Evolutionary conservation across 2,329 filamentous ascomycete species (phyloP).

Genomic region (Fusarium coicis): DNA sequence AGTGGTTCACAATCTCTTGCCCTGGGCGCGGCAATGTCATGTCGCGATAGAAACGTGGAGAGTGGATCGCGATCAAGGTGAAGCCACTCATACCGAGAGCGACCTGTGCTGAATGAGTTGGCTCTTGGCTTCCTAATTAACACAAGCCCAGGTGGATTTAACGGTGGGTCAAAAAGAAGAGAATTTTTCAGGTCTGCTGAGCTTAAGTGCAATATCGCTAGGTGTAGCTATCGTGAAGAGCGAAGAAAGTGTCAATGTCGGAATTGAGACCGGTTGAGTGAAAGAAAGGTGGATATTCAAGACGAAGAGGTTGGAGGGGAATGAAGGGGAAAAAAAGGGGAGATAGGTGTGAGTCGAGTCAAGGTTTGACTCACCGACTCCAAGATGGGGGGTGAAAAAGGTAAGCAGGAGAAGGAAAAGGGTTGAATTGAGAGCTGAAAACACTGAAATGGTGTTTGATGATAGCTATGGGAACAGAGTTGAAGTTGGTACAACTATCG

Average conservation of each 20-base stretch:
- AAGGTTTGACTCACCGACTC: slow-evolving; percentile 21
- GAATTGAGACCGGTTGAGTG: slow-evolving; percentile 14
- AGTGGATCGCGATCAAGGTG: slow-evolving; percentile 20
- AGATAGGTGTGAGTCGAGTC: slow-evolving; percentile 11
- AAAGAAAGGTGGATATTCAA: slow-evolving; percentile 26
- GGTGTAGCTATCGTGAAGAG: slow-evolving; percentile 15
- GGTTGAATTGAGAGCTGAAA: background rate
- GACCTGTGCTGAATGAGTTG: slow-evolving; percentile 17
- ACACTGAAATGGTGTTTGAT: background rate
- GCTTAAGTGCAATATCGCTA: slow-evolving; percentile 17
- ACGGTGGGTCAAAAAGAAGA: slow-evolving; percentile 22
- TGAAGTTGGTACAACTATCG: slow-evolving; percentile 7
- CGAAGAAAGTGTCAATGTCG: slow-evolving; percentile 30
- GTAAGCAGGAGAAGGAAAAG: background rate
- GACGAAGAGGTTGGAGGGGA: slow-evolving; percentile 34
- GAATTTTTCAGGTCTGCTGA: slow-evolving; percentile 41
- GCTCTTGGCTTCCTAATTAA: slow-evolving; percentile 37
- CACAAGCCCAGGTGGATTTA: slow-evolving; percentile 26
- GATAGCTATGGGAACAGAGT: background rate
- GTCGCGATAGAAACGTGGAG: slow-evolving; percentile 26
- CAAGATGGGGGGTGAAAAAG: background rate
- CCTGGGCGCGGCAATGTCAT: slow-evolving; percentile 11
- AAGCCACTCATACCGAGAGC: slow-evolving; percentile 30
- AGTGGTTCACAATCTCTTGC: slow-evolving; percentile 4
- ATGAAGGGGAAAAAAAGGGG: slow-evolving; percentile 2